A percentile compares a stretch with the other conserved stretches of the same genome.
These are phyloP conservation scores for Trichocladium antarcticum DNA, from an alignment of 495 filamentous ascomycete species.

Conservation along the genomic window DNA sequence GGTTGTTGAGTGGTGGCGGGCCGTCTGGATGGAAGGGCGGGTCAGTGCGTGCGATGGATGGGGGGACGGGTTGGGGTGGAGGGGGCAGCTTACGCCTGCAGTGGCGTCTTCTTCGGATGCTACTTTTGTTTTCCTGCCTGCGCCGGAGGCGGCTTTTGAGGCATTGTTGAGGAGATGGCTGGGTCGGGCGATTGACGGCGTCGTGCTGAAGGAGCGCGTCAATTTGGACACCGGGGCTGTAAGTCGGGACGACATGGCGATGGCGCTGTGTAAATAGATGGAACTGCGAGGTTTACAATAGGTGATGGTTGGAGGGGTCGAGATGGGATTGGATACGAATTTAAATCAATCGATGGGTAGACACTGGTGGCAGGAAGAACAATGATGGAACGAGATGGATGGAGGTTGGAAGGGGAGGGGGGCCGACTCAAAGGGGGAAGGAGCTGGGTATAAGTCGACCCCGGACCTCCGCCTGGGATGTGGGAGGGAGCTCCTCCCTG, in stretches of 20 bases:
- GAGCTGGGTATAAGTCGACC: constrained; percentile 15
- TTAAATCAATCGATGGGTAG: background rate
- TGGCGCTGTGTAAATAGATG: background rate
- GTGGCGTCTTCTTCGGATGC: constrained; percentile 1
- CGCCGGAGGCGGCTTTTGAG: constrained; percentile 23
- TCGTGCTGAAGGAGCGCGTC: constrained; percentile 35
- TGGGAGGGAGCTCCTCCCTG: background rate
- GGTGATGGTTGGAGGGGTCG: background rate
- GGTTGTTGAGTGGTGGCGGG: constrained; percentile 14
- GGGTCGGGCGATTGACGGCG: constrained; percentile 25
- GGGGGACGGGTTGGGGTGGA: background rate
- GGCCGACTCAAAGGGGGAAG: constrained; percentile 3
- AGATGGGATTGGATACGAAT: background rate
- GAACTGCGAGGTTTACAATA: background rate
- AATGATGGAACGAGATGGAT: background rate
- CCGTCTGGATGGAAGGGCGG: background rate
- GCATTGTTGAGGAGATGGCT: constrained; percentile 27
- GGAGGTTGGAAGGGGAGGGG: background rate
- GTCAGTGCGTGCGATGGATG: background rate
- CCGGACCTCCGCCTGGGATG: constrained; percentile 14
- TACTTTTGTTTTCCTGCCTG: constrained; percentile 17
- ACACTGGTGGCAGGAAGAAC: background rate
- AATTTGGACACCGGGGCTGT: constrained; percentile 35
- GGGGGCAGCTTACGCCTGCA: constrained; percentile 19
- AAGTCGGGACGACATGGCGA: constrained; percentile 31